These are phyloP conservation scores for Exobasidium rhododendri DNA, from an alignment of 1,284 basidiomycete genomes.

Conservation along the genomic window DNA sequence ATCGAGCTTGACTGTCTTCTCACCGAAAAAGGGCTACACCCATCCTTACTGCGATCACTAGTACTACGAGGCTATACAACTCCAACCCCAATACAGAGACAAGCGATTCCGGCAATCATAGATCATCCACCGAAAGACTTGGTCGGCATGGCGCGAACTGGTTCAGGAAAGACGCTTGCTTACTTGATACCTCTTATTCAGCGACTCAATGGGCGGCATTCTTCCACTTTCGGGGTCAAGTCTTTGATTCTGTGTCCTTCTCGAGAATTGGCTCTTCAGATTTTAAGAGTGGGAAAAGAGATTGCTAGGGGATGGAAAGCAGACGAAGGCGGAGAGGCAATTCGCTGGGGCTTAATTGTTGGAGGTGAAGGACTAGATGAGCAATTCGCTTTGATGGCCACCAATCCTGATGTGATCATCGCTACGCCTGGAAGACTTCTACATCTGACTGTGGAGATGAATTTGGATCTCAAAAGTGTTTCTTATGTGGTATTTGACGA, in stretches of 20 bases:
- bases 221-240: conserved; percentile 75
- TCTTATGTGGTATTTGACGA: conserved; percentile 96
- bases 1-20: neutral
- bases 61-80: conserved; percentile 89
- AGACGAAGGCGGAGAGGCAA: conserved; percentile 62
- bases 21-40: conserved; percentile 69
- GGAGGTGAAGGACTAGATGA: conserved; percentile 94
- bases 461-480: conserved; percentile 79
- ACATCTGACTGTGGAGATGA: conserved; percentile 95
- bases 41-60: conserved; percentile 76
- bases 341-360: conserved; percentile 91
- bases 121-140: conserved; percentile 84
- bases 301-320: conserved; percentile 66
- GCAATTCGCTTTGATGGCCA: conserved; percentile 92
- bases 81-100: conserved; percentile 93
- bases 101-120: conserved; percentile 81
- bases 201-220: conserved; percentile 76
- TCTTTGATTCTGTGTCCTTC: conserved; percentile 87
- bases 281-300: conserved; percentile 91
- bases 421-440: conserved; percentile 95
- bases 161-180: conserved; percentile 95
- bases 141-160: conserved; percentile 96
- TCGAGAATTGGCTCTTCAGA: conserved; percentile 89
- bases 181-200: conserved; percentile 92
- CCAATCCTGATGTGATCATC: conserved; percentile 68